Evolutionary conservation across 2,329 filamentous ascomycete species (phyloP), one percentile per base, ranked within the genome.

Genomic region (Thelonectria discophora): DNA sequence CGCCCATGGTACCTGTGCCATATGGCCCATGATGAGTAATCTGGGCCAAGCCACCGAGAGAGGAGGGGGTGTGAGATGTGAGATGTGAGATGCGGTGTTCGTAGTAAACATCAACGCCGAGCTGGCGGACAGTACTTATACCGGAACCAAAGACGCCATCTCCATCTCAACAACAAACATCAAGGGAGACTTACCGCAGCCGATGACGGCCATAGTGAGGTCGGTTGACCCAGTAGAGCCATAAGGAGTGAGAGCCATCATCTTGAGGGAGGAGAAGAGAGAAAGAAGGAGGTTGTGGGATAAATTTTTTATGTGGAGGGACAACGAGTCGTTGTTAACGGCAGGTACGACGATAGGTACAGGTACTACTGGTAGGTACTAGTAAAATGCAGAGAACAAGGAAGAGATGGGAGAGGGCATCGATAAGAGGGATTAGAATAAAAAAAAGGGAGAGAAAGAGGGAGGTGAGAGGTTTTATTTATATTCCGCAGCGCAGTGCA

Each of bases 171-270:
- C 55, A 21, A 34, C 18, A 42, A 32, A 61, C 27, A 34, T 63
- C 10, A n/a, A 40, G 37, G 39, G 52, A 40, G 27, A 80, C 86
- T 74, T 84, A 91, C 91, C 92, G 77, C 91, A 95, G 71, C 93
- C 93, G 60, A 97, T 83, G 64, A 95, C 87, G 64, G 92, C 87
- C 80, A 96, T 84, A 67, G 91, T 94, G 66, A 93, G 84, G 69
- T 83, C 81, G 30, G 75, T 71, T 46, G 72, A 68, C 58, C 69
- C 70, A 65, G 57, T 63, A 50, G 76, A 74, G 71, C 76, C 74
- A 59, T 78, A 78, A 59, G 78, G 71, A 42, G 67, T 71, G 62
- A 72, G 70, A 62, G 71, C 72, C 63, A 75, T 69, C 69, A 74
- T 75, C 42, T 58, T 71, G 65, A 65, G 57, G 34, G 30, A 32